Conservation (phyloP, 169 alveolate genomes). For the Theileria luwenshuni region DNA sequence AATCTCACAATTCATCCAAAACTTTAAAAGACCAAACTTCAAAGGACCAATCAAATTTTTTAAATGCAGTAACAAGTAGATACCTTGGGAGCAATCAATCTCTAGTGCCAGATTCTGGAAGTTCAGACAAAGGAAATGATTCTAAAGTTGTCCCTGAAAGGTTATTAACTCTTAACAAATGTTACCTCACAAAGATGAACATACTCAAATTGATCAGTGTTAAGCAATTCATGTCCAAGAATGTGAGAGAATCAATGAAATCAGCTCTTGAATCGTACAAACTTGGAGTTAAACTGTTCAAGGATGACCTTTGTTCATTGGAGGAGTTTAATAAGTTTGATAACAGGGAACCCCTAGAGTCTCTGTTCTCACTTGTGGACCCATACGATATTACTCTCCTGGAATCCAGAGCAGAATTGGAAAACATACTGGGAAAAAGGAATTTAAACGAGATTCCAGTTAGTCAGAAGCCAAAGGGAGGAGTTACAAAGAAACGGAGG, state of each 20-base stretch:
- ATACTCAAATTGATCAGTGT: conserved; percentile 28
- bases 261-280: conserved; percentile 44
- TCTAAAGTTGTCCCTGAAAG: too few relatives aligned
- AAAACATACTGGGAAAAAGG: conserved; percentile 43
- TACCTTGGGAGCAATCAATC: too few relatives aligned
- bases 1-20: neutral
- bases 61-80: neutral
- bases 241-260: conserved; percentile 30
- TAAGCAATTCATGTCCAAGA: conserved; percentile 23
- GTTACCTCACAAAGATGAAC: conserved; percentile 12
- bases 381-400: conserved; percentile 27
- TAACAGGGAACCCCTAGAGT: conserved; percentile 25
- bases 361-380: conserved; percentile 32
- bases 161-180: neutral
- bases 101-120: too few relatives aligned
- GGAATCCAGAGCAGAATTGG: conserved; percentile 38
- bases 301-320: conserved; percentile 11
- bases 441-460: conserved; percentile 34
- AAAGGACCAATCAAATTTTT: neutral
- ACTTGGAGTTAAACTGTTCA: conserved; percentile 23
- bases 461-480: conserved; percentile 47
- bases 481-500: conserved; percentile 52
- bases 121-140: neutral
- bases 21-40: neutral
- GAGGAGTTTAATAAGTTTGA: conserved; percentile 21